Evolutionary conservation across 139 green algal species (phyloP), one percentile per base, ranked within the genome.

Genomic region (Spirogloea muscicola): DNA sequence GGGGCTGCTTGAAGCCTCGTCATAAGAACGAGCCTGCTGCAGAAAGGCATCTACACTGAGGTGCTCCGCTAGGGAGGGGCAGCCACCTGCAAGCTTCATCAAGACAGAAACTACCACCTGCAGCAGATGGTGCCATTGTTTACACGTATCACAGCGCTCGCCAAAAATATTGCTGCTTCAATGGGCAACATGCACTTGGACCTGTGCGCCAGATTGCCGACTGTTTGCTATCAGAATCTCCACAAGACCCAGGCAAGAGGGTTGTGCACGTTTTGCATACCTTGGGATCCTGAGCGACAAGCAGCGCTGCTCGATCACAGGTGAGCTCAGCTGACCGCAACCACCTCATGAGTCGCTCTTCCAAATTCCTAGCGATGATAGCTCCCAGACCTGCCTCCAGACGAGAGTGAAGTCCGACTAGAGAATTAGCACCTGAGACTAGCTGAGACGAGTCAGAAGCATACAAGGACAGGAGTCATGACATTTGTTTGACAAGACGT

Each of bases 31-130:
- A 18, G 81, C 87, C 79, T 96, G 93, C 62, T 89, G 41, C 52
- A 97, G 67, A 74, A 97, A 98, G 1, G 93, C 91, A 39, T 98
- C 93, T 25, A 97, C 88, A 68, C 91, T 96, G 1, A 98, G 88
- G 77, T 97, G 88, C 10, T 85, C 64, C 3, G 90, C 86, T 13
- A 96, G 85, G 3, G 78, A 86, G 21, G 88, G 85, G 0, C 84
- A 91, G 2, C 91, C 93, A 0, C 93, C 93, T 7, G 92, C 92
- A 51, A 97, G 88, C 84, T 97, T 97, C 93, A 98, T 97, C 1
- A 97, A 88, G 13, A 89, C 83, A 3, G 77, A 89, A 1, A 96
- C 79, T 2, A 96, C 89, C 37, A 95, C 85, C 33, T 38, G 21
- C n/a, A n/a, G n/a, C n/a, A n/a, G n/a, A n/a, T 37, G n/a, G 52